Evolutionary conservation across 345 rosid genomes (phyloP), one percentile per base, ranked within the genome.

Genomic region (Arabidopsis arenosa): DNA sequence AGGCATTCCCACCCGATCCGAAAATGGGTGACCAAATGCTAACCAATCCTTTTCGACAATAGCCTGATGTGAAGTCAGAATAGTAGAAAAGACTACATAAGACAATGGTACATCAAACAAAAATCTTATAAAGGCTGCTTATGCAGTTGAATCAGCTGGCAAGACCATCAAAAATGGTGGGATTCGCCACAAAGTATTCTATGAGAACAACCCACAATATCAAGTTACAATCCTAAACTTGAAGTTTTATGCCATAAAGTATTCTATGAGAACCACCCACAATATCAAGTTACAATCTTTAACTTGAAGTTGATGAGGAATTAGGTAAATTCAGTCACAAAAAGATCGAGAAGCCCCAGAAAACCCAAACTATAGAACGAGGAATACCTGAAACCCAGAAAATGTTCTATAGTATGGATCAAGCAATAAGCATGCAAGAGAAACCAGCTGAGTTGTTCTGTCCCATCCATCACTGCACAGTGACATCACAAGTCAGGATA

Each of bases 11-110:
- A 87, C 64, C 48, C 98, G 99, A 77, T 96, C 98, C 7, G 98
- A 87, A 84, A 96, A 89, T 66, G 97, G 98, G 84, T 93, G 99
- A 54, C 99, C 98, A 85, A 93, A 96, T 72, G 99, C 98, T 68
- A 93, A 87, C 99, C 99, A 96, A 77, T 96, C 98, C 79, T 96
- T 96, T 81, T 96, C 99, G 67, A 93, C 57, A 70, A 96, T 96
- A 58, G 97, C 97, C 99, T 96, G 83, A 66, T 66, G 65, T 60
- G 59, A 52, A 52, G 68, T 48, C 55, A 59, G 36, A 78, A 52
- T 41, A 66, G 67, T 40, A 59, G 44, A 51, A 51, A 66, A n/a
- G 69, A 58, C 43, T 2, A 51, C 18, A 56, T 78, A 26, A 72
- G 74, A 72, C 26, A 60, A 59, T 52, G 44, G 57, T 73, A 72